Percentiles rank a stretch among this genome's conserved stretches.
phyloP scores from a whole-genome alignment of 495 filamentous ascomycete genomes.

The Tuber melanosporum region DNA sequence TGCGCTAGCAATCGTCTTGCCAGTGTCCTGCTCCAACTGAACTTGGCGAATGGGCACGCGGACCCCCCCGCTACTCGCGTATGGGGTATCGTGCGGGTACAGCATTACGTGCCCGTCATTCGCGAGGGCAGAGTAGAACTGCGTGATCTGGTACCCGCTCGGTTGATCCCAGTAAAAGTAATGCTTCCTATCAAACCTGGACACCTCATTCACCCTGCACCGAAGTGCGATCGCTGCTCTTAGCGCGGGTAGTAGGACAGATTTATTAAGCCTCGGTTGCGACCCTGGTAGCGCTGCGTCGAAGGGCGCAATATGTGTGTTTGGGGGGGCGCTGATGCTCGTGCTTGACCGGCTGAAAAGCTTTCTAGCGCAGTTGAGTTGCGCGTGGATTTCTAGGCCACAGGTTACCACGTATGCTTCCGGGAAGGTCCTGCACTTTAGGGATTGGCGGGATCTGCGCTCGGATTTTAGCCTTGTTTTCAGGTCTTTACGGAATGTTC shows the following conservation, averaged over 20 bases:
- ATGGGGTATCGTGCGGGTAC: conserved; percentile 61
- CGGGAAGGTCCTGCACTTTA: neutral
- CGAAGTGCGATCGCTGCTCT: conserved; percentile 79
- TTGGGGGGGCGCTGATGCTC: conserved; percentile 62
- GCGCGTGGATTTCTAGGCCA: conserved; percentile 94
- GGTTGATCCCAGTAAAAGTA: conserved; percentile 99
- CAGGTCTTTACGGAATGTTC: neutral
- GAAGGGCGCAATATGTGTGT: conserved; percentile 79
- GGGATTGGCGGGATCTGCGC: neutral
- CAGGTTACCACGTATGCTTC: conserved; percentile 62
- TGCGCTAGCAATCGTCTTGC: conserved; percentile 75
- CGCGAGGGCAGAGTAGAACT: conserved; percentile 88
- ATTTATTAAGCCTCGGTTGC: conserved; percentile 74
- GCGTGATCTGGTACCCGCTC: conserved; percentile 92
- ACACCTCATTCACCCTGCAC: conserved; percentile 66
- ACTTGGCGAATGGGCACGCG: conserved; percentile 80
- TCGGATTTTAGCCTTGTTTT: neutral
- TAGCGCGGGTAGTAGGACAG: conserved; percentile 78
- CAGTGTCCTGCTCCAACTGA: conserved; percentile 96
- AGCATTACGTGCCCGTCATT: conserved; percentile 65
- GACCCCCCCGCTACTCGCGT: conserved; percentile 54
- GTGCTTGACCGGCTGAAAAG: conserved; percentile 77
- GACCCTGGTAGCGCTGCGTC: conserved; percentile 84
- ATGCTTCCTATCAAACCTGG: conserved; percentile 90
- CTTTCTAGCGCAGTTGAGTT: conserved; percentile 78